Conservation (phyloP, 2,329 filamentous ascomycete genomes). For the Colletotrichum navitas region DNA sequence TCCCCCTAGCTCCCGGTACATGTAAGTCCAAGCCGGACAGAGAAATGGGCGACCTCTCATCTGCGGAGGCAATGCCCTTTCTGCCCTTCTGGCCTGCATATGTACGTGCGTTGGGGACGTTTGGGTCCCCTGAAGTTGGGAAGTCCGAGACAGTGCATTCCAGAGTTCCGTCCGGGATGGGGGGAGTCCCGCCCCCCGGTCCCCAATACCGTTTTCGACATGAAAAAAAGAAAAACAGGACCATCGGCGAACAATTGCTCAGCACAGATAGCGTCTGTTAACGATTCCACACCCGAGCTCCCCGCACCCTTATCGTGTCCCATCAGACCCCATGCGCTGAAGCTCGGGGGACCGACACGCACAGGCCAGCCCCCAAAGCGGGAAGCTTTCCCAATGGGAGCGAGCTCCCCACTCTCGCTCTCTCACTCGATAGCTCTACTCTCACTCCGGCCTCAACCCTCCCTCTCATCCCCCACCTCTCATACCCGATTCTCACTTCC, state of each 20-base stretch:
- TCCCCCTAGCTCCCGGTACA: neutral
- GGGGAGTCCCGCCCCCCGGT: no score
- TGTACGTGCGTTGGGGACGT: neutral
- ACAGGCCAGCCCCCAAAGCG: constrained; percentile 20
- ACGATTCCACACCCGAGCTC: neutral
- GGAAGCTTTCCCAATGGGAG: constrained; percentile 17
- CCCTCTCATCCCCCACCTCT: neutral
- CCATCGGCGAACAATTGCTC: neutral
- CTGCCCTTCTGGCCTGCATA: neutral
- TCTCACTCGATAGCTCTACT: constrained; percentile 14
- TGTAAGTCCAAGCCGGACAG: neutral
- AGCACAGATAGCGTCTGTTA: constrained; percentile 25
- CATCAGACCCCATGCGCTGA: constrained; percentile 17
- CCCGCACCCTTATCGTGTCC: constrained; percentile 17
- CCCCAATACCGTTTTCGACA: neutral
- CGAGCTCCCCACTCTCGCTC: constrained; percentile 10
- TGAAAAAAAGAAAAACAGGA: neutral
- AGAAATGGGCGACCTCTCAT: neutral
- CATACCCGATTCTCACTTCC: neutral
- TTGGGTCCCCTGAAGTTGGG: constrained; percentile 3
- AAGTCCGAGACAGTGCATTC: constrained; percentile 35
- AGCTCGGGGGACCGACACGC: neutral
- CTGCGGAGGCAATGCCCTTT: neutral
- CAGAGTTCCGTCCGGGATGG: constrained; percentile 8
- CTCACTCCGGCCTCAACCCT: constrained; percentile 17